Evolutionary conservation across 2,329 filamentous ascomycete genomes (phyloP).

Genomic region (Madurella fahalii): DNA sequence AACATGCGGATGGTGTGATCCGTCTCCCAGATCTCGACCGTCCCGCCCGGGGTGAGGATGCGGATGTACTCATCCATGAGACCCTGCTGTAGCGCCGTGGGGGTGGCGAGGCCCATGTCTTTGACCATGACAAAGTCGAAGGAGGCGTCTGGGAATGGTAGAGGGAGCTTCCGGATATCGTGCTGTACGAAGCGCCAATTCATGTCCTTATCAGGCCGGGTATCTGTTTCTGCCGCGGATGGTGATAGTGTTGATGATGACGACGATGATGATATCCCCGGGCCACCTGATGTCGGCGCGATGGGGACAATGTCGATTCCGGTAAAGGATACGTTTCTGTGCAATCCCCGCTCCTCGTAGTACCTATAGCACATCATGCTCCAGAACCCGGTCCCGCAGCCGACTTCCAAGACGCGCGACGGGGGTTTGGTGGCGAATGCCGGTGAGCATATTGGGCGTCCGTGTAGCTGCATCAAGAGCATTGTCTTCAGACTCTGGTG

Average conservation of each 20-base stretch:
- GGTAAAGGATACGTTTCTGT: constrained; percentile 69
- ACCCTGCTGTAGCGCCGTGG: constrained; percentile 53
- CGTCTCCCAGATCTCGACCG: constrained; percentile 84
- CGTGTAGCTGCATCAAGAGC: constrained; percentile 75
- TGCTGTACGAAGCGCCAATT: constrained; percentile 87
- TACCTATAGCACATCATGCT: constrained; percentile 82
- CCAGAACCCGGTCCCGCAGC: constrained; percentile 87
- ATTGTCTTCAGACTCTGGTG: constrained; percentile 81
- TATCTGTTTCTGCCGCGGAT: constrained; percentile 12
- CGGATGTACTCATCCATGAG: constrained; percentile 71
- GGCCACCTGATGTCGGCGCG: constrained; percentile 20
- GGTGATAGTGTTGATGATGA: constrained; percentile 10
- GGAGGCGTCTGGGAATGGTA: constrained; percentile 73
- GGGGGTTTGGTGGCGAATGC: constrained; percentile 64
- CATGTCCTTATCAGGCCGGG: constrained; percentile 61
- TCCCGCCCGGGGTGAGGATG: constrained; percentile 71
- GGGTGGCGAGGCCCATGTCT: constrained; percentile 66
- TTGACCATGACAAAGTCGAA: constrained; percentile 90
- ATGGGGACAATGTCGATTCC: constrained; percentile 74
- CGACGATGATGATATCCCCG: constrained; percentile 8
- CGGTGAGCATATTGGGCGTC: constrained; percentile 72
- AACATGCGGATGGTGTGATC: constrained; percentile 82
- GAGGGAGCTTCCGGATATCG: constrained; percentile 69
- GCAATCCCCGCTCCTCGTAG: constrained; percentile 61
- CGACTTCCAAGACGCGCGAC: constrained; percentile 75